Conservation (phyloP, 441 rosid genomes). For the Capsella rubella region DNA sequence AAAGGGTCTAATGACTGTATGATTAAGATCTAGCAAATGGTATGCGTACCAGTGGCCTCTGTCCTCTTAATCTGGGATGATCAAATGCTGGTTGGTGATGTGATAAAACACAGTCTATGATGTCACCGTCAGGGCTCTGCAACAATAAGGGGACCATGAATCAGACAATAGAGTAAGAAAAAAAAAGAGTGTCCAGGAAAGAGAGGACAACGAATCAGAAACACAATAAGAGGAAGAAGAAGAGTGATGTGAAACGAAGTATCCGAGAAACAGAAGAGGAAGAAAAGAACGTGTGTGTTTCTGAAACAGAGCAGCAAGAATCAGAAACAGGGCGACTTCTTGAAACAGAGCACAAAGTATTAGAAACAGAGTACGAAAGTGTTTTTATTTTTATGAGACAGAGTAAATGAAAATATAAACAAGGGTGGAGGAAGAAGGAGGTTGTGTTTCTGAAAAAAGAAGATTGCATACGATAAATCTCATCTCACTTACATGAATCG, state of each 20-base stretch:
- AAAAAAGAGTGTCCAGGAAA: conserved; percentile 7
- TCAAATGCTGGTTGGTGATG: conserved; percentile 92
- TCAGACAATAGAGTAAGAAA: conserved; percentile 9
- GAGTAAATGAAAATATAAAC: neutral
- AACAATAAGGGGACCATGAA: conserved; percentile 28
- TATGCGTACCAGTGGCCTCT: conserved; percentile 69
- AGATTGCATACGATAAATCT: neutral
- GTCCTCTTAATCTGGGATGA: conserved; percentile 79
- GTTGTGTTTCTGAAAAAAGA: neutral
- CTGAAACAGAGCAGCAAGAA: neutral
- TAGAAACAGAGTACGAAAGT: neutral
- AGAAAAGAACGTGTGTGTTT: neutral
- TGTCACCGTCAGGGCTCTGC: conserved; percentile 95
- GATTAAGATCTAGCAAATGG: conserved; percentile 33
- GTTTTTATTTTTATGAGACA: conserved; percentile 5
- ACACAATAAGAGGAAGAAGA: conserved; percentile 2
- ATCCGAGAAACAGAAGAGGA: neutral
- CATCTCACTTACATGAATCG: conserved; percentile 58
- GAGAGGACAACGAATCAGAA: neutral
- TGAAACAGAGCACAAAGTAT: conserved; percentile 11
- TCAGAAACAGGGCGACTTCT: conserved; percentile 4
- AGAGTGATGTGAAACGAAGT: neutral
- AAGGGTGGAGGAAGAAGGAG: neutral
- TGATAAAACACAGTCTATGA: conserved; percentile 79
- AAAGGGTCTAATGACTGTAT: conserved; percentile 39